Evolutionary conservation across 2,329 filamentous ascomycete species (phyloP).

Genomic region (Botrytis pseudocinerea): DNA sequence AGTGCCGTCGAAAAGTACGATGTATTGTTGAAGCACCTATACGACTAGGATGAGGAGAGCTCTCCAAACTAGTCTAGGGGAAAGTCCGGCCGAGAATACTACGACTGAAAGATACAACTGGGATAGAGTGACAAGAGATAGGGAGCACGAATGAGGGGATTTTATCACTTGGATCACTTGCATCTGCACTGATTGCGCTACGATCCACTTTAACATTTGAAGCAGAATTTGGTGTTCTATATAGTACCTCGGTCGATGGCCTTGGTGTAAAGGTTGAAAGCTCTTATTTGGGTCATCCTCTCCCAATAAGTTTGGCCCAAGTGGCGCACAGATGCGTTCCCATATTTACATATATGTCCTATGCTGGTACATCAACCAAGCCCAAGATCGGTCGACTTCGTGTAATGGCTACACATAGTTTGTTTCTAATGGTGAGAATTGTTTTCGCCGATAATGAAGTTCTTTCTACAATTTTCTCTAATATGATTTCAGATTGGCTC

Average conservation of each 20-base stretch:
- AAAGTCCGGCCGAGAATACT: too few relatives aligned
- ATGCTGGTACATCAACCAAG: background rate
- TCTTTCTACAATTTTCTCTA: background rate
- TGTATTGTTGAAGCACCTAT: too few relatives aligned
- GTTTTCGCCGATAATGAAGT: background rate
- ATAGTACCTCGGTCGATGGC: background rate
- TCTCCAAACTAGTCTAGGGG: too few relatives aligned
- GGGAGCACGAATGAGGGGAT: background rate
- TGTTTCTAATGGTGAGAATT: background rate
- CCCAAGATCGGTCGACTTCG: background rate
- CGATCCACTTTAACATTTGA: background rate
- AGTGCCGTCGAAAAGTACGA: too few relatives aligned
- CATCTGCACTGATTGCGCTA: background rate
- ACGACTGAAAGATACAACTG: too few relatives aligned
- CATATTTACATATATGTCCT: background rate
- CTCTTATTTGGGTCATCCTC: background rate
- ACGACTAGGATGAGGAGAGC: too few relatives aligned
- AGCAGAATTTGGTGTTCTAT: background rate
- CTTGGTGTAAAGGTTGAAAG: background rate
- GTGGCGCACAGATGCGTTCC: background rate
- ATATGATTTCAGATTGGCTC: background rate
- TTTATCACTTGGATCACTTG: background rate
- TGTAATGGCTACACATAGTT: background rate
- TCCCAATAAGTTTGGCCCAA: background rate
- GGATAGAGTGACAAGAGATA: too few relatives aligned